Conservation (phyloP, 2,329 filamentous ascomycete species). For the Alternaria brassicicola region DNA sequence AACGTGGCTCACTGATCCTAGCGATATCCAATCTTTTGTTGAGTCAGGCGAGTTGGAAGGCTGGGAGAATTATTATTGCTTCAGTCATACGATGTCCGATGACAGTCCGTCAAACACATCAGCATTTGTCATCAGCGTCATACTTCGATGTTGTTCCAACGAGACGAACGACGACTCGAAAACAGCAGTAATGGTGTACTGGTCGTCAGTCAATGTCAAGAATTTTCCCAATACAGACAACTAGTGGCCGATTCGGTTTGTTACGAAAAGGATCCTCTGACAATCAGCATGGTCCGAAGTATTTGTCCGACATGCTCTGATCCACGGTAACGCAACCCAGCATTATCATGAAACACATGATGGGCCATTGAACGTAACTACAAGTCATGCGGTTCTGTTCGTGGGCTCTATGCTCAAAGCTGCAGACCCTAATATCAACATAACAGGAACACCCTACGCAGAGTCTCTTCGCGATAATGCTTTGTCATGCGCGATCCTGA, state of each 20-base stretch:
- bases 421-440: neutral
- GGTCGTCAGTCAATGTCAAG: constrained; percentile 13
- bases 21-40: neutral
- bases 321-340: neutral
- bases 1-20: constrained; percentile 9
- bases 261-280: constrained; percentile 17
- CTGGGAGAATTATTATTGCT: neutral
- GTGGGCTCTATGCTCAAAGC: constrained; percentile 17
- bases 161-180: constrained; percentile 8
- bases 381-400: constrained; percentile 19
- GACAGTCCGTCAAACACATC: constrained; percentile 10
- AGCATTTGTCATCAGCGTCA: neutral
- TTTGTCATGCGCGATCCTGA: constrained; percentile 33
- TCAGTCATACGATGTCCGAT: constrained; percentile 1
- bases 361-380: constrained; percentile 13
- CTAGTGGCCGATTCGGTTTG: constrained; percentile 12
- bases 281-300: neutral
- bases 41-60: neutral
- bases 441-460: neutral
- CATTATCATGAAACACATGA: constrained; percentile 3
- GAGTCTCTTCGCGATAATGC: constrained; percentile 22
- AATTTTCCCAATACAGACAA: constrained; percentile 6
- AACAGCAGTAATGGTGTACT: constrained; percentile 17
- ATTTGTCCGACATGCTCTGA: constrained; percentile 8
- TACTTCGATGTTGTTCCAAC: constrained; percentile 17